Base-by-base conservation (phyloP, 2,329 filamentous ascomycete genomes). In the Colletotrichum sansevieriae region DNA sequence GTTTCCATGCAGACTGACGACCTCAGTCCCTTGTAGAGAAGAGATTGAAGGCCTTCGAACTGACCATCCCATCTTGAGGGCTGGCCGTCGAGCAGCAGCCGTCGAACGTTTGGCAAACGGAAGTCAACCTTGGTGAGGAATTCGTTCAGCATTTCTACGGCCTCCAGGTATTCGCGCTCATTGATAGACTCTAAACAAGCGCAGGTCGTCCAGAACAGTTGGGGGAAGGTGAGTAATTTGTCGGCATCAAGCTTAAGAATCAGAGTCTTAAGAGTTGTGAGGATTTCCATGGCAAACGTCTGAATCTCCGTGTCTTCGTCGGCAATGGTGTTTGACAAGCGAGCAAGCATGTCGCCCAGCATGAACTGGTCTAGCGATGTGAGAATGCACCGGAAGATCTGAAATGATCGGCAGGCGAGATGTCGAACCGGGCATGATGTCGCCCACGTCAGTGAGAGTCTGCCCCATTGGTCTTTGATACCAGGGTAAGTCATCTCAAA, bases 181-280 rank as follows among this genome's bases (percentile, higher is more conserved):
- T 98, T 97, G 75, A 98, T 97, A 0, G 96, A 98, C 75, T 98
- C 95, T 20, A 99, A 83, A 77, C 96, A 99, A 11, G 96, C 96
- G 75, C 95, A 98, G 0, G 93, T 97, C 0, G 95, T 97, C 97
- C 97, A 99, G 80, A 99, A 98, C 1, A 99, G 84, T 75, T 98
- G 95, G 2, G 96, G 96, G 72, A 97, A 98, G n/a, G 90, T 90
- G 55, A 97, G 81, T 2, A 99, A 85, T 76, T 95, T 92, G 43
- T 92, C 88, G 0, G 92, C 86, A 20, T 95, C 91, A 33, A 98
- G 83, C 63, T 95, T 96, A 72, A 90, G 88, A 65, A 99, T 97
- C 51, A 99, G 91, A 0, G 94, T 94, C 76, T 97, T 95, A 59
- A 99, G 80, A 0, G 97, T 99, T 0, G 95, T 98, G 61, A 99